Evolutionary conservation across 176 grass and related monocot genomes (phyloP), one percentile per base, ranked within the genome.

Genomic region (Saccharum spontaneum): DNA sequence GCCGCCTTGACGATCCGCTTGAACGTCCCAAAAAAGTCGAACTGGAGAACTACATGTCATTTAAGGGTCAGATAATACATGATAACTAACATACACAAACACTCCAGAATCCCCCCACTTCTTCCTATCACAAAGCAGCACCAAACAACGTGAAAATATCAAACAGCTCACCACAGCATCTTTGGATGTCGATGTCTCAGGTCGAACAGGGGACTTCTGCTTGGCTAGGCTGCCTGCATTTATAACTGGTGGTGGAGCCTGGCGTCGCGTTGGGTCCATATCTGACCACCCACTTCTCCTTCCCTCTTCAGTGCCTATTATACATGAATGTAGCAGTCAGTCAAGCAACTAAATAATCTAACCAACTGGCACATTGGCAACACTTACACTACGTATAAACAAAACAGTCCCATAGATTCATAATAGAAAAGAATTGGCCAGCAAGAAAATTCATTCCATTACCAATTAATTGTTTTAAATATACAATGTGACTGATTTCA

Each of bases 31-130:
- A 72, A 86, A 92, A 92, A 79, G 85, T 90, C 75, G 91, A 98
- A 95, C 88, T 98, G 93, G 91, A 98, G 77, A 95, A 95, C 96
- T 98, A 95, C 89, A 95, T 17, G 83, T 77, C 89, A 88, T 75
- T 92, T 88, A 86, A 89, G 39, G 81, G 85, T 98, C 93, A 98
- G 96, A 77, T 86, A 79, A 89, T 92, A 91, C 90, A 94, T 74
- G 79, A 84, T 72, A 85, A 79, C 7, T 60, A 65, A 55, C 39
- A 24, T 67, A 84, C 63, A 71, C 38, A 72, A 82, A 65, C 43
- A 33, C 66, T 48, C 43, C 43, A 52, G 66, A 40, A 30, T 23
- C 73, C 61, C 61, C 69, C 61, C 13, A 24, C 14, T 73, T 10
- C 44, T 61, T 39, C n/a, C 55, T 16, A 69, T 79, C 41, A 4